phyloP scores from a whole-genome alignment of 2,329 filamentous ascomycete genomes.

The Fusarium pilosicola region DNA sequence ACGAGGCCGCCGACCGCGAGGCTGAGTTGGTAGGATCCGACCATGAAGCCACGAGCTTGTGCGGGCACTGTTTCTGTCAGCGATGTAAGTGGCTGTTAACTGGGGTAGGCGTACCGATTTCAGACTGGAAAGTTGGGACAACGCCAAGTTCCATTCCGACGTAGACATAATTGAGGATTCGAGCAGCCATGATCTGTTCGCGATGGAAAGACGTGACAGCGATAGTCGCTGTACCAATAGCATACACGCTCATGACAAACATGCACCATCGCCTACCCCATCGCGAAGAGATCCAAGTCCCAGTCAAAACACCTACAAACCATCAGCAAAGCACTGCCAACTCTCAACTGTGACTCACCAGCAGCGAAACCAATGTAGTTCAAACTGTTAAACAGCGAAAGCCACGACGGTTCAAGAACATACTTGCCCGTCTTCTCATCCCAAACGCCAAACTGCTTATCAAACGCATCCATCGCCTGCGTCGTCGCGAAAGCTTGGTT shows the following conservation, averaged over 20 bases:
- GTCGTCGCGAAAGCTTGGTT: conserved; percentile 50
- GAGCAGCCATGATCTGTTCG: conserved; percentile 38
- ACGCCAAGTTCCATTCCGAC: conserved; percentile 40
- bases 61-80: conserved; percentile 36
- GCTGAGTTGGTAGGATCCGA: conserved; percentile 50
- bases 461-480: conserved; percentile 52
- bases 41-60: conserved; percentile 46
- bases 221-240: conserved; percentile 40
- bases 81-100: background rate
- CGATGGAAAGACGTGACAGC: conserved; percentile 26
- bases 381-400: conserved; percentile 51
- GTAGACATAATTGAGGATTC: conserved; percentile 41
- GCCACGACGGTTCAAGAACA: conserved; percentile 45
- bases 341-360: conserved; percentile 29
- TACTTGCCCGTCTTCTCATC: conserved; percentile 40
- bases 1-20: conserved; percentile 42
- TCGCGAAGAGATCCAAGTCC: conserved; percentile 37
- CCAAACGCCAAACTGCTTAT: conserved; percentile 47
- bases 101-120: conserved; percentile 36
- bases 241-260: conserved; percentile 51
- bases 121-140: conserved; percentile 50
- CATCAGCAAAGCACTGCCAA: background rate
- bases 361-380: conserved; percentile 50
- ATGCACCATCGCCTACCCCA: conserved; percentile 44
- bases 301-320: conserved; percentile 31